Percentiles rank a stretch among this genome's conserved stretches.
These are phyloP conservation scores for Xylaria sp. DNA, from an alignment of 2,329 filamentous ascomycete genomes.

Conservation along the genomic window DNA sequence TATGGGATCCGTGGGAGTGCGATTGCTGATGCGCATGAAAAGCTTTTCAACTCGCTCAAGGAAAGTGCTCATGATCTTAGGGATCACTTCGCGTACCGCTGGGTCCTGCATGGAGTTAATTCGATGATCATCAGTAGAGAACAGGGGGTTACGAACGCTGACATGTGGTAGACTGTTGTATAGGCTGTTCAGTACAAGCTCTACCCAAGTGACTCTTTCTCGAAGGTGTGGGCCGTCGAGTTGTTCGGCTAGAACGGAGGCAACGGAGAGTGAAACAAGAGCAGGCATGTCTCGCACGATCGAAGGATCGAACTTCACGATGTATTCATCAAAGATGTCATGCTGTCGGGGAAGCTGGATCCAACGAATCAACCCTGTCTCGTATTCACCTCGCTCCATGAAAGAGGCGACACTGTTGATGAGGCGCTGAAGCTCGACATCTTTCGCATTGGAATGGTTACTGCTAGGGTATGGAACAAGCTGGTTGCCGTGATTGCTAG, in stretches of 20 bases:
- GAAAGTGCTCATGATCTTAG: constrained; percentile 67
- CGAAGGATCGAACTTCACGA: constrained; percentile 62
- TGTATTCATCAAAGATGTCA: constrained; percentile 69
- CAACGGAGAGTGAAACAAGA: constrained; percentile 71
- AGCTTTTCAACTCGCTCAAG: constrained; percentile 64
- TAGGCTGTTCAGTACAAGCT: constrained; percentile 68
- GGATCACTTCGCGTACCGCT: constrained; percentile 65
- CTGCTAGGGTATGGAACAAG: constrained; percentile 54
- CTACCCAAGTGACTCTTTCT: constrained; percentile 70
- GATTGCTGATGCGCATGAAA: constrained; percentile 61
- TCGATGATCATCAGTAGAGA: constrained; percentile 36
- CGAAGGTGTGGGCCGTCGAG: constrained; percentile 64
- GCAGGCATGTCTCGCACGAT: constrained; percentile 69
- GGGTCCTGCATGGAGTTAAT: constrained; percentile 58
- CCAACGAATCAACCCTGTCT: constrained; percentile 74
- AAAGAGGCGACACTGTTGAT: constrained; percentile 70
- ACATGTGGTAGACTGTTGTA: constrained; percentile 57
- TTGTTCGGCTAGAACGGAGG: constrained; percentile 71
- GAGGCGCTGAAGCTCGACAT: constrained; percentile 65
- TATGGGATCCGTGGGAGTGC: constrained; percentile 59
- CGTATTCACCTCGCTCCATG: constrained; percentile 70
- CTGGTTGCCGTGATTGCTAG: constrained; percentile 49
- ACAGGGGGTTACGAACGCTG: constrained; percentile 59
- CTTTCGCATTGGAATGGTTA: constrained; percentile 58
- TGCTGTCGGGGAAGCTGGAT: constrained; percentile 72